Evolutionary conservation across 2,329 filamentous ascomycete species (phyloP).

Genomic region (Aspergillus costaricaensis): DNA sequence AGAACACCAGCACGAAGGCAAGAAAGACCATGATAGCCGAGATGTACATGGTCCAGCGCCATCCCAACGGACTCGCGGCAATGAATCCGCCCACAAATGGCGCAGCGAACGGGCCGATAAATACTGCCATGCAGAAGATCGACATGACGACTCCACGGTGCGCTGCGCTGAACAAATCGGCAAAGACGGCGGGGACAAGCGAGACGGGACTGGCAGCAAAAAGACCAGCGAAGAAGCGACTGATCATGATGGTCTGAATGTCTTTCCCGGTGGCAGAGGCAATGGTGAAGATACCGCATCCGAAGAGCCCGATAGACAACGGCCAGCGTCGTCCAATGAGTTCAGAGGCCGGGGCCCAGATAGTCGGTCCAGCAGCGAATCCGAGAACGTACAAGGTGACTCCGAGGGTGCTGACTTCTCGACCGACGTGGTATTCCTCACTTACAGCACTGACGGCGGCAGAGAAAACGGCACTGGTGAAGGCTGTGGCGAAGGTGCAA

Average conservation of each 20-base stretch:
- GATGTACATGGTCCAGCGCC: conserved; percentile 57
- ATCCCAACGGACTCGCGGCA: conserved; percentile 50
- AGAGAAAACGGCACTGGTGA: conserved; percentile 67
- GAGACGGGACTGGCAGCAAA: conserved; percentile 49
- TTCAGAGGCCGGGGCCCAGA: conserved; percentile 66
- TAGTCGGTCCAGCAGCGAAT: conserved; percentile 61
- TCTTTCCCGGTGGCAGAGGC: conserved; percentile 47
- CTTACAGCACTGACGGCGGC: conserved; percentile 61
- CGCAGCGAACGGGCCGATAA: conserved; percentile 52
- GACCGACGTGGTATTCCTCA: conserved; percentile 48
- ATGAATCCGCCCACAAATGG: conserved; percentile 57
- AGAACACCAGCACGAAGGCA: conserved; percentile 38
- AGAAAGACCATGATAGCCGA: conserved; percentile 56
- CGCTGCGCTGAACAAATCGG: conserved; percentile 54
- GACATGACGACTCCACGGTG: conserved; percentile 48
- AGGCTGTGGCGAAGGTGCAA: conserved; percentile 54
- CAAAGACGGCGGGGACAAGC: conserved; percentile 48
- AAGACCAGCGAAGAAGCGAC: conserved; percentile 51
- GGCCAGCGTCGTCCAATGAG: conserved; percentile 60
- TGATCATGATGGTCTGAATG: conserved; percentile 46
- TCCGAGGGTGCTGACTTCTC: conserved; percentile 48
- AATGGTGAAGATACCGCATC: conserved; percentile 50
- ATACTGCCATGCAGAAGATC: conserved; percentile 53
- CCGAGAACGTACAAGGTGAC: conserved; percentile 54
- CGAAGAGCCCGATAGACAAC: conserved; percentile 46